Evolutionary conservation across 768 basidiomycete genomes (phyloP), one percentile per base, ranked within the genome.

Genomic region (Erythrobasidium yunnanense): DNA sequence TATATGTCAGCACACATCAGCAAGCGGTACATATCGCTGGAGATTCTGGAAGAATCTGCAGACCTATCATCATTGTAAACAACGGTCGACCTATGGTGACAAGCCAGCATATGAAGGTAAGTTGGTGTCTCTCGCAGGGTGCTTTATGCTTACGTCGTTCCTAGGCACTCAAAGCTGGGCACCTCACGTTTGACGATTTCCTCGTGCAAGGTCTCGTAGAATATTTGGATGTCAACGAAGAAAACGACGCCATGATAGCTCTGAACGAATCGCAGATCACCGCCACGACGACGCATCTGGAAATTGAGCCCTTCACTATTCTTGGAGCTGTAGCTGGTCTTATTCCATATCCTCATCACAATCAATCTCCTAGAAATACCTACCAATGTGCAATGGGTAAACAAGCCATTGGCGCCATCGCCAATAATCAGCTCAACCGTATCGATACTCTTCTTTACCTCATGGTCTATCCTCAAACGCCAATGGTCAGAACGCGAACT

Each of bases 351-450:
- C 95, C 95, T 1, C 95, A 99, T 75, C 95, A 99, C 76, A 99
- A 99, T 74, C 95, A 99, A 74, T 97, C 95, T 3, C 95, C 95
- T 1, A 87, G 95, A 60, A 99, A 99, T 74, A 99, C 95, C 8
- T 99, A 99, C 75, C 93, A 99, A 79, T 99, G 93, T 74, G 93
- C 93, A 62, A 99, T 99, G 93, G 93, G 95, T 60, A 99, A 99
- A 79, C 95, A 99, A 80, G 93, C 95, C 1, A 99, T 99, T 69
- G 95, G 95, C 22, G 92, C 92, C 13, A 99, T 99, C 68, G 93
- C 86, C 0, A 95, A 92, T 78, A 99, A 97, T 76, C 95, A 99
- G 76, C 84, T 96, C 70, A 90, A 90, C 74, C 84, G 95, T 49
- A 97, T 99, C 74, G 95, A 99, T 76, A 99, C 95, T 0, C 82